These are phyloP conservation scores for Heterobasidion occidentale DNA, from an alignment of 1,284 basidiomycete species.

Conservation along the genomic window DNA sequence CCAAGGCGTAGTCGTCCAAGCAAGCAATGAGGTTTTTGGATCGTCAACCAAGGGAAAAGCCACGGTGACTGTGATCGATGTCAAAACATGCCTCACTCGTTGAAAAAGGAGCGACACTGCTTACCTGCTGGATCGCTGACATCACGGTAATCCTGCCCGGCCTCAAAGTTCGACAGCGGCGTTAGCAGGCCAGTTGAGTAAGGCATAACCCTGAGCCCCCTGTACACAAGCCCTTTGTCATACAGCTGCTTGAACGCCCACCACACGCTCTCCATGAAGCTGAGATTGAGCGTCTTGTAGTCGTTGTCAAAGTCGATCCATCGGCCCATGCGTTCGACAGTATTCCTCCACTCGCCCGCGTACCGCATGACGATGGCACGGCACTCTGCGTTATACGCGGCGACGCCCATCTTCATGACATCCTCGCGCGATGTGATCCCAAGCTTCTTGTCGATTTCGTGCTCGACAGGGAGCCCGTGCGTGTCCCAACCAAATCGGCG, in stretches of 20 bases:
- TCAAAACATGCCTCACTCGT: background rate
- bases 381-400: slow-evolving; percentile 97
- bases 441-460: slow-evolving; percentile 98
- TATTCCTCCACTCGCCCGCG: slow-evolving; percentile 86
- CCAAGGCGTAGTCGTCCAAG: slow-evolving; percentile 99
- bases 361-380: slow-evolving; percentile 98
- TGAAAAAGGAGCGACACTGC: slow-evolving; percentile 16
- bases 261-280: slow-evolving; percentile 99
- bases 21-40: slow-evolving; percentile 83
- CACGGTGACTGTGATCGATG: slow-evolving; percentile 67
- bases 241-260: slow-evolving; percentile 97
- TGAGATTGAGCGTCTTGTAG: slow-evolving; percentile 93
- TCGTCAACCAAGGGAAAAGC: slow-evolving; percentile 93
- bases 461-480: slow-evolving; percentile 97
- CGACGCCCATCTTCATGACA: slow-evolving; percentile 94
- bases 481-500: slow-evolving; percentile 99
- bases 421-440: slow-evolving; percentile 91
- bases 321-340: slow-evolving; percentile 96
- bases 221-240: slow-evolving; percentile 92
- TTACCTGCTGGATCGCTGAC: slow-evolving; percentile 89
- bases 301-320: slow-evolving; percentile 99
- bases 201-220: slow-evolving; percentile 94
- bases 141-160: slow-evolving; percentile 89
- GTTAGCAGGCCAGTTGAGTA: slow-evolving; percentile 97
- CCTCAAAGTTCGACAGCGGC: slow-evolving; percentile 97